A percentile compares a stretch with the other conserved stretches of the same genome.
These are phyloP conservation scores for Xylaria sp. DNA, from an alignment of 2,329 filamentous ascomycete species.

Conservation along the genomic window DNA sequence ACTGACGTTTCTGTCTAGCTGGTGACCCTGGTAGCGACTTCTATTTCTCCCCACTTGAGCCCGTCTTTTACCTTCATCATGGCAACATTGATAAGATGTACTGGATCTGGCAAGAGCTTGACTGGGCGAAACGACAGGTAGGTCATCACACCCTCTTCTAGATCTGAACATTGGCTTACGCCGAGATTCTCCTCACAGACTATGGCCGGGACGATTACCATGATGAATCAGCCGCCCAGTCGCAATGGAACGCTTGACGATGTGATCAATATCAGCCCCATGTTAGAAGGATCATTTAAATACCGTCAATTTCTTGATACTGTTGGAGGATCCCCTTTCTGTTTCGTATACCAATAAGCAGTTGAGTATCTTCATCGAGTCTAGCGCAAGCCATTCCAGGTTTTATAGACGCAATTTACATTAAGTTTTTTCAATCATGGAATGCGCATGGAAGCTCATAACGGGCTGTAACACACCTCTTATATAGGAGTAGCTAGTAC, in stretches of 20 bases:
- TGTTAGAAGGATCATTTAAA: slow-evolving; percentile 31
- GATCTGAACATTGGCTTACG: slow-evolving; percentile 16
- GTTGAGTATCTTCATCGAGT: background rate
- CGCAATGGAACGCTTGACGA: slow-evolving; percentile 51
- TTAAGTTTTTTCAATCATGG: background rate
- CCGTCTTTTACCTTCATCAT: slow-evolving; percentile 54
- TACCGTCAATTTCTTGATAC: slow-evolving; percentile 49
- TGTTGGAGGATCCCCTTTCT: slow-evolving; percentile 48
- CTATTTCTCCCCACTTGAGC: slow-evolving; percentile 51
- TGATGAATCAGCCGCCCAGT: slow-evolving; percentile 48
- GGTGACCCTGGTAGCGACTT: slow-evolving; percentile 55
- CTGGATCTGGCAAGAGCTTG: slow-evolving; percentile 56
- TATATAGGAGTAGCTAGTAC: no score
- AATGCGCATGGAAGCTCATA: no score
- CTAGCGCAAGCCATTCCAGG: no score
- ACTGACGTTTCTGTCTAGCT: slow-evolving; percentile 32
- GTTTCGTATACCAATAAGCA: slow-evolving; percentile 50
- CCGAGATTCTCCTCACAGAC: slow-evolving; percentile 30
- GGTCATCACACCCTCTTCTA: background rate
- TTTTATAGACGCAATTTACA: background rate
- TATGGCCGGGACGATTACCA: slow-evolving; percentile 49
- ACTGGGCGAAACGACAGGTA: slow-evolving; percentile 47
- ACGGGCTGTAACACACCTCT: no score
- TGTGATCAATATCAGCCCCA: slow-evolving; percentile 37
- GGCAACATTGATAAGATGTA: slow-evolving; percentile 53